Evolutionary conservation across 2,329 filamentous ascomycete genomes (phyloP).

Genomic region (Sporothrix curviconia): DNA sequence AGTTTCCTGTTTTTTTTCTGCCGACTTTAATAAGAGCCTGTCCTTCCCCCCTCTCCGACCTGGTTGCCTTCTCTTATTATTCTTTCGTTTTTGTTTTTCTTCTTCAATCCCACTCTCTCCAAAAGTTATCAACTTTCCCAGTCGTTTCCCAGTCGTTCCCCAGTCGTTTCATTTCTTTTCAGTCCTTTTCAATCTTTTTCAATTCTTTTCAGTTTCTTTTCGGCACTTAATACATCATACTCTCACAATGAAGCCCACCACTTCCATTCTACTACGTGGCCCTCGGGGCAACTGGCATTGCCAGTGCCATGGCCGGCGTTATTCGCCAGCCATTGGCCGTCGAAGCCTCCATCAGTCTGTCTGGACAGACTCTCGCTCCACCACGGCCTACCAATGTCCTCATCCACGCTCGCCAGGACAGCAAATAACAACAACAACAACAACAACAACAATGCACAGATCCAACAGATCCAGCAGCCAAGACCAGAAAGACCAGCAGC

Average conservation of each 20-base stretch:
- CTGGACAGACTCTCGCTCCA: not conserved
- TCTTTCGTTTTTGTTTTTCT: not conserved
- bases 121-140: too few species aligned
- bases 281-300: not conserved
- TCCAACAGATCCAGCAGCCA: not conserved
- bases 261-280: not conserved
- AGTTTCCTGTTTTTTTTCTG: not conserved
- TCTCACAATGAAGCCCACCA: not conserved
- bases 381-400: not conserved
- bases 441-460: not conserved
- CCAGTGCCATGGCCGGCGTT: not conserved
- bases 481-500: not conserved
- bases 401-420: not conserved
- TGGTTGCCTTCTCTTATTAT: not conserved
- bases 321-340: not conserved
- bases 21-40: not conserved
- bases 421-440: not conserved
- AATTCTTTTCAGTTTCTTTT: too few species aligned
- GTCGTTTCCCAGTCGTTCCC: too few species aligned
- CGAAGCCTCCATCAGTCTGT: not conserved
- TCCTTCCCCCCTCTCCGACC: not conserved
- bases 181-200: not conserved
- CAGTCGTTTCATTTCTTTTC: not conserved
- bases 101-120: too few species aligned
- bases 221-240: too few species aligned